Base-by-base conservation (phyloP, 1,284 basidiomycete genomes). In the Pyrrhoderma lamaoense region DNA sequence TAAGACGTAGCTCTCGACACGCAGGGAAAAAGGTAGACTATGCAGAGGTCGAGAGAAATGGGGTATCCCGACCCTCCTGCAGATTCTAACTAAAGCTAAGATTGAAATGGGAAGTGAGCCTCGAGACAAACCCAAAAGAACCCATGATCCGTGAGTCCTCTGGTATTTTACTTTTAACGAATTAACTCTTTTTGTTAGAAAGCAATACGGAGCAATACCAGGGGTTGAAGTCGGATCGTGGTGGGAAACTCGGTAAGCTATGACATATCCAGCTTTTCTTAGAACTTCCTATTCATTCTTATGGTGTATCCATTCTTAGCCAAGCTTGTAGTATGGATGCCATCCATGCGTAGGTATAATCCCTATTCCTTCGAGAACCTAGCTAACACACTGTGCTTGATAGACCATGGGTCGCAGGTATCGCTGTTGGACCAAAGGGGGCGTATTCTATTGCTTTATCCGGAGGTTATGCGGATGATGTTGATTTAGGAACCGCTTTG, bases 391-490 rank as follows among this genome's bases (percentile, higher is more conserved):
- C 2, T 31, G 47, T 44, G 49, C 34, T 48, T 36, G 42, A 21
- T 58, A 80, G 85, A 1, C 89, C 89, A 0, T 82, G 77, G 72
- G 89, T 92, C 1, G 84, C 75, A 22, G 89, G 89, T 0, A 92
- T 93, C 35, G 69, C 82, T 8, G 75, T 76, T 2, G 79, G 81
- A 2, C 66, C 68, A 1, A 55, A 80, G 1, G 89, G 90, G 1
- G 87, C 87, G 5, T 87, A 84, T 60, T 87, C 83, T 45, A 75
- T 93, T 8, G 88, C 84, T 2, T 73, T 93, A 5, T 89, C 85
- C 42, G 89, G 89, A 13, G 87, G 87, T 1, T 93, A 92, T 58
- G 85, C 88, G 37, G 89, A 92, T 53, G 89, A 92, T 58, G 75
- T 91, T 18, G 89, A 92, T 57, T 63, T 81, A 2, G 89, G 89